phyloP scores from a whole-genome alignment of 768 basidiomycete species.

The Lyophyllum shimeji region DNA sequence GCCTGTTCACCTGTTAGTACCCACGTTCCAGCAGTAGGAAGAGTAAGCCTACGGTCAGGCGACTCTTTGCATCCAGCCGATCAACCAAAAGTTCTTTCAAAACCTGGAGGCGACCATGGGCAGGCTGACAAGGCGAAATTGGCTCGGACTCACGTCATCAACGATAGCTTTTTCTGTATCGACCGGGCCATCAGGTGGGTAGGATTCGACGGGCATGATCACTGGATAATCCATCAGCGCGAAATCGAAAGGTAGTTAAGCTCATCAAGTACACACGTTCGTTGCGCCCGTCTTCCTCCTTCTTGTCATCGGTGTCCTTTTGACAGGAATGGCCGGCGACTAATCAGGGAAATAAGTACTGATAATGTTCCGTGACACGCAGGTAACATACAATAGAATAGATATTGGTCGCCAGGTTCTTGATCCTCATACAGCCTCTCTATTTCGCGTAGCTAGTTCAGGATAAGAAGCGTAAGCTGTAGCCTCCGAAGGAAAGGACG shows the following conservation, averaged over 20 bases:
- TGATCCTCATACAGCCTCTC: neutral
- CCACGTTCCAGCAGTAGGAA: neutral
- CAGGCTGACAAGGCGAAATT: too few species aligned
- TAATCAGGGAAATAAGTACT: neutral
- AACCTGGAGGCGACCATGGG: neutral
- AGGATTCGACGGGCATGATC: neutral
- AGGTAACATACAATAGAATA: neutral
- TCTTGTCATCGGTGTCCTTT: neutral
- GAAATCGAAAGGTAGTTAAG: neutral
- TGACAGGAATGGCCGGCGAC: neutral
- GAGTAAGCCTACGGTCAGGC: neutral
- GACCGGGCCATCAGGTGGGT: neutral
- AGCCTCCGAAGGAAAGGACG: neutral
- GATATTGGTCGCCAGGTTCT: neutral
- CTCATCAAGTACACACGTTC: neutral
- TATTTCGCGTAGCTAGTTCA: neutral
- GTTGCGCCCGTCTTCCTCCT: neutral
- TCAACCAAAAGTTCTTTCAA: neutral
- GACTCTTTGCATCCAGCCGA: neutral
- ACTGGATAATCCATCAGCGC: neutral
- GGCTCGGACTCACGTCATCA: conserved; percentile 7
- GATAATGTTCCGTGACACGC: neutral
- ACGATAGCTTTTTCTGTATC: neutral
- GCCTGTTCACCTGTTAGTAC: neutral
- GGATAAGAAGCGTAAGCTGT: neutral